Base-by-base conservation (phyloP, 2,329 filamentous ascomycete genomes). In the Sporothrix mexicana region DNA sequence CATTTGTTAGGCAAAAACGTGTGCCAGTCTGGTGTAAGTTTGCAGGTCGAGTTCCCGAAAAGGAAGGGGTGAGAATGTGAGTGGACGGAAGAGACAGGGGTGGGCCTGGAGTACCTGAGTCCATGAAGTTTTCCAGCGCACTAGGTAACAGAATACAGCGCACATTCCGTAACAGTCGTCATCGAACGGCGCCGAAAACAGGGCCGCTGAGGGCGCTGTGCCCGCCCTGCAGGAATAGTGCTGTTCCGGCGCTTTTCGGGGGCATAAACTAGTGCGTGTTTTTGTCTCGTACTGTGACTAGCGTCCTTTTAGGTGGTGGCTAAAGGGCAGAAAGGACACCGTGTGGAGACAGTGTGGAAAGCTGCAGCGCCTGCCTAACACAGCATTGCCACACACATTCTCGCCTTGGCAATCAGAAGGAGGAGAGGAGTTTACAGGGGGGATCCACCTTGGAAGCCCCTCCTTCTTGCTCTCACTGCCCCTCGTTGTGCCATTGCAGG, bases 21-120 rank as follows among this genome's bases (percentile, higher is more conserved):
- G 61, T 41, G 41, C 61, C 45, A 67, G 12, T 67, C 62, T 17
- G 62, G 62, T 67, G 62, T 67, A 67, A 67, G 62, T 64, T 45
- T 64, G 10, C 25, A 25, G 6, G 12, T 25, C 13, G 15, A 41
- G 25, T 30, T 61, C 57, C 57, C 57, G 25, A 61, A 61, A 61
- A 41, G 57, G 57, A 61, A 61, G 57, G 30, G 25, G 51, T 49
- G 47, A 15, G 20, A 41, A 3, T 36, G 30, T 36, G 30, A 23
- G 51, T 8, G 13, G 51, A 55, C 10, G 41, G 4, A 64, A 20
- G 36, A 41, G 41, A 15, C 61, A 47, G 41, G 41, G 53, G 61
- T 41, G 51, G 20, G 20, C 51, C 20, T 55, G 20, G 17, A 10
- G 8, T 12, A 12, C 51, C 20, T n/a, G 47, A 51, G 6, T 17